A percentile compares a stretch with the other conserved stretches of the same genome.
Evolutionary conservation across 2,329 filamentous ascomycete species (phyloP).

Genomic region (Calonectria honghensis): DNA sequence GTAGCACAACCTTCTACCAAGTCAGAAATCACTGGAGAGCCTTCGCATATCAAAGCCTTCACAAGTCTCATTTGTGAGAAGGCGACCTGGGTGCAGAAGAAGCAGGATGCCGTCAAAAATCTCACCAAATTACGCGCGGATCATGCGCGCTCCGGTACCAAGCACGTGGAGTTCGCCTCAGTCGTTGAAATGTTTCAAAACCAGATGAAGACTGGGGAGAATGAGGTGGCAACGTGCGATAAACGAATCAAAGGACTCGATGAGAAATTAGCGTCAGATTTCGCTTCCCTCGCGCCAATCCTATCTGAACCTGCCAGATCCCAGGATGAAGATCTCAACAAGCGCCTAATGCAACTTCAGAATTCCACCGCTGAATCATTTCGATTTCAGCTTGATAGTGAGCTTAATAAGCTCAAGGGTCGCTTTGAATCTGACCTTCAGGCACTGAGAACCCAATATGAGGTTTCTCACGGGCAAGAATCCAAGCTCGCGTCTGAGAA

Average conservation of each 20-base stretch:
- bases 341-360: conserved; percentile 31
- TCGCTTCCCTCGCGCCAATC: conserved; percentile 18
- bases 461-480: conserved; percentile 15
- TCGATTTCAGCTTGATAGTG: conserved; percentile 36
- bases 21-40: not conserved
- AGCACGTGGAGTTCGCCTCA: conserved; percentile 50
- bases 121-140: conserved; percentile 44
- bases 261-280: conserved; percentile 30
- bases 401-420: conserved; percentile 45
- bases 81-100: conserved; percentile 45
- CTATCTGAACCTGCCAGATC: conserved; percentile 24
- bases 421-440: conserved; percentile 22
- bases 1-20: conserved; percentile 31
- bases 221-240: conserved; percentile 29
- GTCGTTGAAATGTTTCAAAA: conserved; percentile 44
- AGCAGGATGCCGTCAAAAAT: conserved; percentile 44
- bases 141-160: conserved; percentile 41
- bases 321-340: conserved; percentile 27
- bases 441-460: conserved; percentile 25
- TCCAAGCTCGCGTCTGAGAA: conserved; percentile 33
- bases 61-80: conserved; percentile 52
- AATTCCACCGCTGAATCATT: conserved; percentile 29
- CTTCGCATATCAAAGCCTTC: conserved; percentile 38
- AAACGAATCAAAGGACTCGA: conserved; percentile 39
- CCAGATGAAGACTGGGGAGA: conserved; percentile 43